Percentiles rank a stretch among this genome's conserved stretches.
These are phyloP conservation scores for Candida buenavistaensis DNA, from an alignment of 1,139 yeast species.

Conservation along the genomic window DNA sequence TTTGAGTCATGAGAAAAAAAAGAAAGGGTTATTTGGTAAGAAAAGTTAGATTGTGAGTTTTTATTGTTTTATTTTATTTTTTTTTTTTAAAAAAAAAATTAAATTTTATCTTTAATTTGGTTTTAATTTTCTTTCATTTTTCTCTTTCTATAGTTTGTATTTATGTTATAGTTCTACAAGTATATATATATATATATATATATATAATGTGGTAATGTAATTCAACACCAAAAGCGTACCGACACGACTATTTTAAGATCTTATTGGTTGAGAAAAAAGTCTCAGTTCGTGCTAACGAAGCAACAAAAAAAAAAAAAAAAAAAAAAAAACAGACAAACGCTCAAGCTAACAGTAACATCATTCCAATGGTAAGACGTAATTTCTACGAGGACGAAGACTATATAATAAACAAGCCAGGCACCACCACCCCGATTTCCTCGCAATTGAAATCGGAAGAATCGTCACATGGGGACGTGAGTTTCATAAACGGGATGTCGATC, in stretches of 20 bases:
- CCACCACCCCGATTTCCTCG: conserved; percentile 33
- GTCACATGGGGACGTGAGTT: conserved; percentile 40
- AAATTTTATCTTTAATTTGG: not conserved
- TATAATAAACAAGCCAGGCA: conserved; percentile 48
- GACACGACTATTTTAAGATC: no score
- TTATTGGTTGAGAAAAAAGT: no score
- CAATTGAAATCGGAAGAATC: conserved; percentile 41
- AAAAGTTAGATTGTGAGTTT: not conserved
- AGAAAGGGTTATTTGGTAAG: conserved; percentile 36
- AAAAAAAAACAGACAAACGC: conserved; percentile 1
- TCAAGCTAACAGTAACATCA: not conserved
- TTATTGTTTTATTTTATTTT: not conserved
- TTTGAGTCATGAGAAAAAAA: conserved; percentile 19
- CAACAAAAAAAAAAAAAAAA: conserved; percentile 1
- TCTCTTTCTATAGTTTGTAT: no score
- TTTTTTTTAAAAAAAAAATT: conserved; percentile 1
- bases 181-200: not conserved
- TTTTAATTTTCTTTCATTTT: no score
- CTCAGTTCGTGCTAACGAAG: no score
- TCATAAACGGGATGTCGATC: conserved; percentile 54
- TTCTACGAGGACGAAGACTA: conserved; percentile 56
- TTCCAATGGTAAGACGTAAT: conserved; percentile 28
- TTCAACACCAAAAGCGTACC: no score
- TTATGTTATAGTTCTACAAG: no score
- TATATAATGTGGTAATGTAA: no score